These are phyloP conservation scores for Albizia julibrissin DNA, from an alignment of 306 rosid genomes.

Conservation along the genomic window DNA sequence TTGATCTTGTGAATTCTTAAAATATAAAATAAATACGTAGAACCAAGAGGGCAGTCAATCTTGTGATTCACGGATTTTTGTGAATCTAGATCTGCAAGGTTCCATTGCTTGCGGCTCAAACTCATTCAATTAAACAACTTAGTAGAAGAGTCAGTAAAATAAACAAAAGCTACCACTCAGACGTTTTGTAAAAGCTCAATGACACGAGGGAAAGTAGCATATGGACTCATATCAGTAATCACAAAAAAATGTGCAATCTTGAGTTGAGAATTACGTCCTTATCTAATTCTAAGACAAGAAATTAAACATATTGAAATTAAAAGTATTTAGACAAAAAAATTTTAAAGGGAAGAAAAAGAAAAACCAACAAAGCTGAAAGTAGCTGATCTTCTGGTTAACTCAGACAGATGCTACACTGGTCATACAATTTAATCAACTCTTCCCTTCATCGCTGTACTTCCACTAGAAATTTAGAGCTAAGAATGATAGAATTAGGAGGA, in stretches of 20 bases:
- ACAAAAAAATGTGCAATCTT: background rate
- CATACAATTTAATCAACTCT: constrained; percentile 28
- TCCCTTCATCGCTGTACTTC: constrained; percentile 4
- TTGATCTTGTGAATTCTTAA: constrained; percentile 68
- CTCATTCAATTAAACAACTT: constrained; percentile 5
- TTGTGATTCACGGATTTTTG: constrained; percentile 78
- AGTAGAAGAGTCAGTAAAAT: constrained; percentile 19
- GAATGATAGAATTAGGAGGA: background rate
- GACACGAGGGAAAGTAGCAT: constrained; percentile 14
- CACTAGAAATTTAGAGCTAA: constrained; percentile 6
- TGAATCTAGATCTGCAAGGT: constrained; percentile 50
- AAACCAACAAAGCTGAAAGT: constrained; percentile 11
- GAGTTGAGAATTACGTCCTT: background rate
- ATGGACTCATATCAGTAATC: constrained; percentile 19
- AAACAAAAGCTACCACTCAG: constrained; percentile 23
- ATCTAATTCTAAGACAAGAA: constrained; percentile 3
- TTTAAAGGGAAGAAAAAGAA: constrained; percentile 23
- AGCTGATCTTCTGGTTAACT: constrained; percentile 29
- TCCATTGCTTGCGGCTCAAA: background rate
- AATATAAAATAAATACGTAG: constrained; percentile 28
- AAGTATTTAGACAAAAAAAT: constrained; percentile 9
- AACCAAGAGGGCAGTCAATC: constrained; percentile 44
- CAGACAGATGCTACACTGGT: constrained; percentile 14
- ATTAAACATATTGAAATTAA: constrained; percentile 13
- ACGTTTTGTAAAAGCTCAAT: constrained; percentile 15